Evolutionary conservation across 805 yeast genomes (phyloP).

Genomic region (Vanderwaltozyma tropicalis): DNA sequence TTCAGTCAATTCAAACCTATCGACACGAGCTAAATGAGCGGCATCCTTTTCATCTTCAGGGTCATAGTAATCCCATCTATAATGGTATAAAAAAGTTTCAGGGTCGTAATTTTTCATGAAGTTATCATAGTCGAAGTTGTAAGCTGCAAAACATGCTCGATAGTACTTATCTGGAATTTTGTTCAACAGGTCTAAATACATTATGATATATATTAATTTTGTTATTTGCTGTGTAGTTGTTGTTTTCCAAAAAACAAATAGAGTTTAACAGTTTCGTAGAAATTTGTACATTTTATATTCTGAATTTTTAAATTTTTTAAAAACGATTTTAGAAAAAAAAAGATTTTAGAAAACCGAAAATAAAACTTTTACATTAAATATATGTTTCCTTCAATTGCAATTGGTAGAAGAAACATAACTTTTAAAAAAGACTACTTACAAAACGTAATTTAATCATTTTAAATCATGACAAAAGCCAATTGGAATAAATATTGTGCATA

Average conservation of each 20-base stretch:
- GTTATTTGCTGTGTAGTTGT: background rate
- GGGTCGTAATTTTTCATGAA: background rate
- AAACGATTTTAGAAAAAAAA: too few relatives aligned
- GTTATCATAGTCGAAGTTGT: background rate
- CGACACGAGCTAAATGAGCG: background rate
- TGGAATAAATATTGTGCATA: constrained; percentile 1
- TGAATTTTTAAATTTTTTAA: too few relatives aligned
- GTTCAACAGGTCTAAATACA: background rate
- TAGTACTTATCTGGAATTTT: background rate
- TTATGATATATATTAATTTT: background rate
- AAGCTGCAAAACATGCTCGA: background rate
- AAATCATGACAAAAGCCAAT: too few relatives aligned
- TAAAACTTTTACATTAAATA: background rate
- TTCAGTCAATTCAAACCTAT: background rate
- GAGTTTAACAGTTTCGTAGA: too few relatives aligned
- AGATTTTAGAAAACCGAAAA: too few relatives aligned
- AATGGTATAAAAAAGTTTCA: background rate
- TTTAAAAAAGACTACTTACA: background rate
- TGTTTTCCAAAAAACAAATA: background rate
- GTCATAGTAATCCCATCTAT: background rate
- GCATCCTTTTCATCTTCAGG: background rate
- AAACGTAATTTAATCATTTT: too few relatives aligned
- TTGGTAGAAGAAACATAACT: background rate
- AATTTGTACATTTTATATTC: too few relatives aligned
- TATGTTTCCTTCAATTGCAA: background rate